A percentile compares a stretch with the other conserved stretches of the same genome.
Evolutionary conservation across 768 basidiomycete species (phyloP).

Genomic region (Leccinum variicolor): DNA sequence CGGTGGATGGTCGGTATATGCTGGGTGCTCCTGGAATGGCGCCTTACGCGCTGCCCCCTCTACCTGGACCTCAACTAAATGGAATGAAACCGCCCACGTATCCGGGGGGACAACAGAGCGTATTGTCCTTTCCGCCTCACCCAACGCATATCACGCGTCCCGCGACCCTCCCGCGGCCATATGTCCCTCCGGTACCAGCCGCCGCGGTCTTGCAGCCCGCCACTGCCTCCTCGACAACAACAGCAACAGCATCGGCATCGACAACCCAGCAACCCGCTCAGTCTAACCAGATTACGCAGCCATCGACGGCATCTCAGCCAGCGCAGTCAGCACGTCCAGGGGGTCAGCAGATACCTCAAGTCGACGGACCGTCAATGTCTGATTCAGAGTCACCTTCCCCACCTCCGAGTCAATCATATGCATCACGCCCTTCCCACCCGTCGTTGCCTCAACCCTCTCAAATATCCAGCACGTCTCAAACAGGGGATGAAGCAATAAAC

Average conservation of each 20-base stretch:
- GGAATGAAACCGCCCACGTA: conserved; percentile 49
- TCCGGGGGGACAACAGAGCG: conserved; percentile 56
- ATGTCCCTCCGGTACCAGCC: conserved; percentile 15
- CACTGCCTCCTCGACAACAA: conserved; percentile 4
- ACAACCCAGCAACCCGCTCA: conserved; percentile 14
- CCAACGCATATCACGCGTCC: conserved; percentile 28
- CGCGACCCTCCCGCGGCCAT: conserved; percentile 18
- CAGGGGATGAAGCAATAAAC: conserved; percentile 84
- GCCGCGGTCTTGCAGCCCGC: conserved; percentile 25
- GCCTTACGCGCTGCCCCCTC: conserved; percentile 53
- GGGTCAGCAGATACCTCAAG: conserved; percentile 60
- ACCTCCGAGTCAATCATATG: conserved; percentile 57
- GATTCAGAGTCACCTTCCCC: conserved; percentile 70
- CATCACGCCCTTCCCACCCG: conserved; percentile 69
- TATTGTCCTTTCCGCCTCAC: conserved; percentile 50
- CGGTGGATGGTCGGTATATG: conserved; percentile 66
- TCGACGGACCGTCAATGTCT: conserved; percentile 71
- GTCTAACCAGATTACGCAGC: conserved; percentile 14
- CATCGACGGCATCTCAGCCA: conserved; percentile 14
- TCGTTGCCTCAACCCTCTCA: conserved; percentile 66
- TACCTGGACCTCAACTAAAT: conserved; percentile 64
- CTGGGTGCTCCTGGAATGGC: conserved; percentile 42
- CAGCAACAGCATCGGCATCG: neutral
- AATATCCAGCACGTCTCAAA: conserved; percentile 33
- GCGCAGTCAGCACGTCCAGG: conserved; percentile 18